Percentiles rank a stretch among this genome's conserved stretches.
Evolutionary conservation across 2,329 filamentous ascomycete species (phyloP).

Genomic region (Elsinoe batatas): DNA sequence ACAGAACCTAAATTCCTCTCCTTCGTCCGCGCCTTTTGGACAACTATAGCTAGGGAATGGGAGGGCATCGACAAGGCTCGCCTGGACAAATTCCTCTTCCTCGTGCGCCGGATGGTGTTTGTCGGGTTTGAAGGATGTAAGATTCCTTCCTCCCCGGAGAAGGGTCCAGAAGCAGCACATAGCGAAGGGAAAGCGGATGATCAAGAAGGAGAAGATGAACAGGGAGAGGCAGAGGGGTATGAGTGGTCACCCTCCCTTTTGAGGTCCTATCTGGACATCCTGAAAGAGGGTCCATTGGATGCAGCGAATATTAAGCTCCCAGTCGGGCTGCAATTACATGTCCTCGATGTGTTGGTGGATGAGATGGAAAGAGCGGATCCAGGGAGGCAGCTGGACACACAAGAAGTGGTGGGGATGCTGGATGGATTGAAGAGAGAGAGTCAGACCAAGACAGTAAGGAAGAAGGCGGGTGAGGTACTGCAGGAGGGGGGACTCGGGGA

Average conservation of each 20-base stretch:
- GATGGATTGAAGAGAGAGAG: constrained; percentile 47
- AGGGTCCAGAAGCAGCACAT: constrained; percentile 34
- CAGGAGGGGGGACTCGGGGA: constrained; percentile 63
- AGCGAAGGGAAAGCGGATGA: constrained; percentile 32
- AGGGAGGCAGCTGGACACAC: constrained; percentile 33
- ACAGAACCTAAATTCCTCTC: constrained; percentile 12
- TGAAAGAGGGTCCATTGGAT: constrained; percentile 39
- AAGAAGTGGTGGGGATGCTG: constrained; percentile 46
- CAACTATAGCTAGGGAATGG: constrained; percentile 44
- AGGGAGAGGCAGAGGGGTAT: constrained; percentile 29
- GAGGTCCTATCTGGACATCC: constrained; percentile 32
- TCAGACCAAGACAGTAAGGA: constrained; percentile 61
- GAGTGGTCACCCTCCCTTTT: background rate
- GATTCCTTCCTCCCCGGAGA: constrained; percentile 32
- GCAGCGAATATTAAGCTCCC: constrained; percentile 51
- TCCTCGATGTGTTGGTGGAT: constrained; percentile 84
- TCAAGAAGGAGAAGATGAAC: constrained; percentile 32
- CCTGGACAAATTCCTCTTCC: constrained; percentile 86
- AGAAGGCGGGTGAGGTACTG: constrained; percentile 58
- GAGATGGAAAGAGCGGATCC: constrained; percentile 66
- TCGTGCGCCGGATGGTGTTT: constrained; percentile 68
- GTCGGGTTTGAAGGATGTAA: constrained; percentile 49
- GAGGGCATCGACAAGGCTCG: constrained; percentile 39
- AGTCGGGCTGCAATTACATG: constrained; percentile 76
- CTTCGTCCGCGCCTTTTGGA: constrained; percentile 43